phyloP scores from a whole-genome alignment of 2,329 filamentous ascomycete genomes.

The Huntiella abstrusa region DNA sequence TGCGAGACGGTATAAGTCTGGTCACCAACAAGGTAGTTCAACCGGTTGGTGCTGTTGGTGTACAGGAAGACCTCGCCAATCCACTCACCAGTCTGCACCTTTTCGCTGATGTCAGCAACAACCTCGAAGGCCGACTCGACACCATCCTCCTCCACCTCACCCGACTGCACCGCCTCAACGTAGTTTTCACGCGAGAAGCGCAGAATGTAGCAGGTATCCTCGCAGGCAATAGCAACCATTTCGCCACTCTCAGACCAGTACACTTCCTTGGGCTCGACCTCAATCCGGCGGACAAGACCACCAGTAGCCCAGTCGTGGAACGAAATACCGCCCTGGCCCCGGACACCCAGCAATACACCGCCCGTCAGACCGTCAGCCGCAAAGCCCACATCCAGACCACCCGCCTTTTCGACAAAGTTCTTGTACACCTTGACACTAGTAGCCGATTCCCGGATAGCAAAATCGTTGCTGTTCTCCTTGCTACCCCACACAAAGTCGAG shows the following conservation, averaged over 20 bases:
- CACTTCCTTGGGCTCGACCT: conserved; percentile 55
- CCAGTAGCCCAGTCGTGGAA: conserved; percentile 95
- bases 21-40: conserved; percentile 95
- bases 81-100: conserved; percentile 87
- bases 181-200: conserved; percentile 84
- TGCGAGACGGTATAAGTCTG: conserved; percentile 96
- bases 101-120: conserved; percentile 87
- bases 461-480: conserved; percentile 96
- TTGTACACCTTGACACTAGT: conserved; percentile 95
- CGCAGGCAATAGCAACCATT: conserved; percentile 77
- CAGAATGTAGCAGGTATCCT: conserved; percentile 88
- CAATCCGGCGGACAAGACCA: conserved; percentile 75
- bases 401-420: conserved; percentile 85
- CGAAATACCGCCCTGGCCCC: conserved; percentile 82
- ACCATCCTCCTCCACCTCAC: conserved; percentile 71
- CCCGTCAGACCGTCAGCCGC: conserved; percentile 81
- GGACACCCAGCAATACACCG: conserved; percentile 80
- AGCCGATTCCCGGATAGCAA: conserved; percentile 83
- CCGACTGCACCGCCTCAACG: conserved; percentile 61
- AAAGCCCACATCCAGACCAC: conserved; percentile 84
- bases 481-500: conserved; percentile 94
- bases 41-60: conserved; percentile 86
- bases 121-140: conserved; percentile 94
- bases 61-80: conserved; percentile 98
- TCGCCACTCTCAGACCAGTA: conserved; percentile 98